These are phyloP conservation scores for Colletotrichum sp. DNA, from an alignment of 2,329 filamentous ascomycete genomes.

Conservation along the genomic window DNA sequence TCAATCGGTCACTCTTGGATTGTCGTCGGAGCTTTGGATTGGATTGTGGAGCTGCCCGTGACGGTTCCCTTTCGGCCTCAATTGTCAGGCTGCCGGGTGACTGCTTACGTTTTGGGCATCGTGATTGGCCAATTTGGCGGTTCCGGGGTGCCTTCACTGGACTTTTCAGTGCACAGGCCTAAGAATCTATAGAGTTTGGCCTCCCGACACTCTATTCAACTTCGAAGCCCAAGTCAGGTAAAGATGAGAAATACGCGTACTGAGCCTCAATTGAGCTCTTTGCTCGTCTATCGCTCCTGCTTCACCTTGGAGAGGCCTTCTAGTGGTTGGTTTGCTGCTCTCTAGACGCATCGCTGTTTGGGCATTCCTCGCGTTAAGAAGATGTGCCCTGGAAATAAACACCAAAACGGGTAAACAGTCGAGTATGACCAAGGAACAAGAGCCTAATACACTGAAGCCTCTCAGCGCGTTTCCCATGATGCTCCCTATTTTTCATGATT, in stretches of 20 bases:
- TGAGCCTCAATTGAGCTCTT: neutral
- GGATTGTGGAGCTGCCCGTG: slow-evolving; percentile 14
- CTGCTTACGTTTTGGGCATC: neutral
- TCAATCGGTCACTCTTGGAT: slow-evolving; percentile 9
- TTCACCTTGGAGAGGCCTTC: rapidly evolving
- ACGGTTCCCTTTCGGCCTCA: slow-evolving; percentile 1
- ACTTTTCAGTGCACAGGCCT: neutral
- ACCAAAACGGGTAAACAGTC: neutral
- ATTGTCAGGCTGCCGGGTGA: neutral
- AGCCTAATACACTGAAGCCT: neutral
- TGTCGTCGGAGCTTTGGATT: slow-evolving; percentile 23
- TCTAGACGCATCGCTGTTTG: rapidly evolving
- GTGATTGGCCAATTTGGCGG: neutral
- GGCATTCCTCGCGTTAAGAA: neutral
- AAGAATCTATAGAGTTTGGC: neutral
- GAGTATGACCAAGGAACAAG: neutral
- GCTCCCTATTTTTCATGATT: neutral
- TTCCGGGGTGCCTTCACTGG: neutral
- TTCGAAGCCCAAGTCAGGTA: neutral
- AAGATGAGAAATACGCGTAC: rapidly evolving
- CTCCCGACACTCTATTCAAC: neutral
- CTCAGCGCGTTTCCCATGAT: neutral
- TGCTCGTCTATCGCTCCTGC: neutral
- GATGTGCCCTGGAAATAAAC: neutral
- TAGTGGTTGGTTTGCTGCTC: neutral